These are phyloP conservation scores for Cadophora sp. DNA, from an alignment of 2,329 filamentous ascomycete species.

Conservation along the genomic window DNA sequence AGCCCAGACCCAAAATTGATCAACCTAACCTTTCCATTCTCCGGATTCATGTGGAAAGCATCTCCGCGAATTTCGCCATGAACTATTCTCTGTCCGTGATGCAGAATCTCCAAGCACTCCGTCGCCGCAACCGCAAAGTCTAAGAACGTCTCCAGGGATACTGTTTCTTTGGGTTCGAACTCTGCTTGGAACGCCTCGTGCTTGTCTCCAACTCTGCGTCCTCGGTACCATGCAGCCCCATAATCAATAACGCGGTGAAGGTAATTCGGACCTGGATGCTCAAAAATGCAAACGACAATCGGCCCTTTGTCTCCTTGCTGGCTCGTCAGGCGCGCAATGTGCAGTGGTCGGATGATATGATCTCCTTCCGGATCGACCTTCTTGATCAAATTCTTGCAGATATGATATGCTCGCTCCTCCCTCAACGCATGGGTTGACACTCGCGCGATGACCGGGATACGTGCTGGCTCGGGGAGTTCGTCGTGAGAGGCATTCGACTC, in stretches of 20 bases:
- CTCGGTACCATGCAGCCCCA: conserved; percentile 75
- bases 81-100: conserved; percentile 84
- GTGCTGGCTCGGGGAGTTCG: conserved; percentile 25
- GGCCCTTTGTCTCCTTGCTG: conserved; percentile 72
- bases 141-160: conserved; percentile 79
- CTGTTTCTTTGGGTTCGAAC: conserved; percentile 60
- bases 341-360: conserved; percentile 82
- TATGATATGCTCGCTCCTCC: conserved; percentile 87
- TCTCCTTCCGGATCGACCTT: conserved; percentile 74
- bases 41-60: conserved; percentile 83
- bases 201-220: conserved; percentile 58
- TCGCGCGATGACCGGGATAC: conserved; percentile 72
- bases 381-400: conserved; percentile 74
- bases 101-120: conserved; percentile 87
- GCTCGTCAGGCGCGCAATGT: conserved; percentile 74
- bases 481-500: conserved; percentile 34
- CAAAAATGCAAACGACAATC: conserved; percentile 83
- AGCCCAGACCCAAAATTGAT: conserved; percentile 87
- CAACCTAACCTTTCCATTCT: conserved; percentile 76
- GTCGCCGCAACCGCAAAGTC: conserved; percentile 91
- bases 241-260: conserved; percentile 75
- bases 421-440: conserved; percentile 83
- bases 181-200: conserved; percentile 42
- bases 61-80: conserved; percentile 92
- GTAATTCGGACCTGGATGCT: conserved; percentile 77